Evolutionary conservation across 1,284 basidiomycete species (phyloP).

Genomic region (Marasmius sp.): DNA sequence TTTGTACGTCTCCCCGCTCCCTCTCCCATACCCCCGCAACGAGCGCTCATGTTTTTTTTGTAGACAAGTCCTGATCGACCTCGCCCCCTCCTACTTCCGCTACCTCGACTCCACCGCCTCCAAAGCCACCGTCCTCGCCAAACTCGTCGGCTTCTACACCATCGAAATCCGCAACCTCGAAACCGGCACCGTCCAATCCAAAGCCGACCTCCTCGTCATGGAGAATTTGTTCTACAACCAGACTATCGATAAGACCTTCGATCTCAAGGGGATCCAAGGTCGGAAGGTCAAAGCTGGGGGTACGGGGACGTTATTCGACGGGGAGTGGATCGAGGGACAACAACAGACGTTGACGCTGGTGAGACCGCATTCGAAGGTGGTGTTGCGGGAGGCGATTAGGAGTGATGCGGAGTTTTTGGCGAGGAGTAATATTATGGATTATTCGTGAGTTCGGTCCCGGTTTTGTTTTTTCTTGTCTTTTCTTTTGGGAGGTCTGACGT

Average conservation of each 20-base stretch:
- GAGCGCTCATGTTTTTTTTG: constrained; percentile 2
- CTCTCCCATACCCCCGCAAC: too few species aligned
- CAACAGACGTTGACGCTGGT: constrained; percentile 63
- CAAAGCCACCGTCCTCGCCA: constrained; percentile 68
- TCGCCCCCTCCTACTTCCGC: constrained; percentile 74
- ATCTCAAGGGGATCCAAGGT: constrained; percentile 79
- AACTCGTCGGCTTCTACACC: constrained; percentile 78
- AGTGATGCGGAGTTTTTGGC: constrained; percentile 73
- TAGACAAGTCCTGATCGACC: constrained; percentile 75
- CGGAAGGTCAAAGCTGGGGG: constrained; percentile 56
- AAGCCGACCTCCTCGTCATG: constrained; percentile 77
- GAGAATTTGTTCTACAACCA: constrained; percentile 77
- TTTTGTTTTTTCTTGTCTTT: too few species aligned
- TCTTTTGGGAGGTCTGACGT: too few species aligned
- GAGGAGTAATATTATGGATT: constrained; percentile 80
- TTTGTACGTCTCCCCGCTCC: constrained; percentile 70
- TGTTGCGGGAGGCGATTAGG: constrained; percentile 66
- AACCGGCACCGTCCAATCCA: constrained; percentile 59
- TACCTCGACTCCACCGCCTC: constrained; percentile 70
- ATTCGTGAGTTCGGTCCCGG: constrained; percentile 68
- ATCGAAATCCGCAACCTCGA: constrained; percentile 76
- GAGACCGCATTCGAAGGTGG: constrained; percentile 66
- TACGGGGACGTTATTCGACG: constrained; percentile 69
- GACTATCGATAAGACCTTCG: constrained; percentile 68
- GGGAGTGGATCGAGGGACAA: constrained; percentile 81